phyloP scores from a whole-genome alignment of 805 yeast species.

The Saccharomycopsis sp. region DNA sequence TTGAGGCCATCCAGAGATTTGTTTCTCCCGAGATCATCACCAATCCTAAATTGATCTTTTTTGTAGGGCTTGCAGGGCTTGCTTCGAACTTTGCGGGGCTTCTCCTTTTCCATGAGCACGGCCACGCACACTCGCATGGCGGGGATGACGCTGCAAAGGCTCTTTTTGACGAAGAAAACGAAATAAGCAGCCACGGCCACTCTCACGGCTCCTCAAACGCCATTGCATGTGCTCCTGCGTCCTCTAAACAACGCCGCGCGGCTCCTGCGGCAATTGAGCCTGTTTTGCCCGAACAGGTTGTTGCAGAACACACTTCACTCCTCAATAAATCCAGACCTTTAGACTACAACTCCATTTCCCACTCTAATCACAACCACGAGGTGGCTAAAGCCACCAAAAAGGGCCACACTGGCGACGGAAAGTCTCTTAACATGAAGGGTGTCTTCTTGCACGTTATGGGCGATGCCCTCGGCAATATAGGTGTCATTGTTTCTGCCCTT shows the following conservation, averaged over 20 bases:
- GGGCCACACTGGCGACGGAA: slow-evolving; percentile 28
- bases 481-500: slow-evolving; percentile 83
- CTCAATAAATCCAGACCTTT: background rate
- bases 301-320: slow-evolving; percentile 4
- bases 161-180: background rate
- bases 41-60: slow-evolving; percentile 75
- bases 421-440: slow-evolving; percentile 95
- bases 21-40: slow-evolving; percentile 71
- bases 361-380: slow-evolving; percentile 17
- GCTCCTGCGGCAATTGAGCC: slow-evolving; percentile 2
- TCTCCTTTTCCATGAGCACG: slow-evolving; percentile 82
- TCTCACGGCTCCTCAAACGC: slow-evolving; percentile 25
- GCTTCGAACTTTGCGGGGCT: slow-evolving; percentile 78
- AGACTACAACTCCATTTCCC: slow-evolving; percentile 4
- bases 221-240: background rate
- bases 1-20: slow-evolving; percentile 89
- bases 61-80: slow-evolving; percentile 81
- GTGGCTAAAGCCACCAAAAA: slow-evolving; percentile 3
- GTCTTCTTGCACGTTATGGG: slow-evolving; percentile 93
- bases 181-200: slow-evolving; percentile 30
- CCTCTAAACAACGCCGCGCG: background rate
- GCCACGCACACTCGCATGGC: slow-evolving; percentile 48
- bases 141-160: slow-evolving; percentile 36
- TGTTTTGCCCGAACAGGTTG: slow-evolving; percentile 5
- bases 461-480: slow-evolving; percentile 92